Conservation (phyloP, 176 grass and related monocot genomes). For the Musa acuminata region DNA sequence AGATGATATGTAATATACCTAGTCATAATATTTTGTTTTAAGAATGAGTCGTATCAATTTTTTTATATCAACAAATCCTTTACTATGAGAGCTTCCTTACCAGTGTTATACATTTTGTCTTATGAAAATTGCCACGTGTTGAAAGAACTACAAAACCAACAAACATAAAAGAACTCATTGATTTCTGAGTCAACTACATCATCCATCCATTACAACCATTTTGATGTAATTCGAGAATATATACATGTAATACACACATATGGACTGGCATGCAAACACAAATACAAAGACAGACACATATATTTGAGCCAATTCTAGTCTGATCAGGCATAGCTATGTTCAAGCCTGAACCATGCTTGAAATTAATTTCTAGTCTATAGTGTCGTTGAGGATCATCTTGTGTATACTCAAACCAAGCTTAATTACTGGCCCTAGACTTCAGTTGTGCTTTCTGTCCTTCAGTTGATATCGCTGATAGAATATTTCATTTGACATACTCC, state of each 20-base stretch:
- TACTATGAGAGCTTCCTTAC: background rate
- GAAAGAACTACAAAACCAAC: background rate
- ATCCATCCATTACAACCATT: background rate
- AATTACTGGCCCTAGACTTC: background rate
- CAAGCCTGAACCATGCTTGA: background rate
- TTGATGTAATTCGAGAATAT: too few species aligned
- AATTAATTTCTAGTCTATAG: background rate
- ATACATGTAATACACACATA: too few species aligned
- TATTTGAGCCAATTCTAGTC: background rate
- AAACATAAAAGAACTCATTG: background rate
- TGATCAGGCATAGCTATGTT: background rate
- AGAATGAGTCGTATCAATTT: background rate
- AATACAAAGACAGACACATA: too few species aligned
- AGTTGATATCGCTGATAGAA: background rate
- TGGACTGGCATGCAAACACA: too few species aligned
- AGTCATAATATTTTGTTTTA: too few species aligned
- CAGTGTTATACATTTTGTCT: too few species aligned
- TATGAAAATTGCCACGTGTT: too few species aligned
- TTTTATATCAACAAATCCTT: background rate
- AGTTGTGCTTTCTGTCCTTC: too few species aligned
- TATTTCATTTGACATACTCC: background rate
- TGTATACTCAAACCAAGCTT: background rate
- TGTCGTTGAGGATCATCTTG: background rate
- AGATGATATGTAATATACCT: too few species aligned
- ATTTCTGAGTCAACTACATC: background rate